Conservation (phyloP, 2,329 filamentous ascomycete genomes). For the Mycosphaerella arachidis region DNA sequence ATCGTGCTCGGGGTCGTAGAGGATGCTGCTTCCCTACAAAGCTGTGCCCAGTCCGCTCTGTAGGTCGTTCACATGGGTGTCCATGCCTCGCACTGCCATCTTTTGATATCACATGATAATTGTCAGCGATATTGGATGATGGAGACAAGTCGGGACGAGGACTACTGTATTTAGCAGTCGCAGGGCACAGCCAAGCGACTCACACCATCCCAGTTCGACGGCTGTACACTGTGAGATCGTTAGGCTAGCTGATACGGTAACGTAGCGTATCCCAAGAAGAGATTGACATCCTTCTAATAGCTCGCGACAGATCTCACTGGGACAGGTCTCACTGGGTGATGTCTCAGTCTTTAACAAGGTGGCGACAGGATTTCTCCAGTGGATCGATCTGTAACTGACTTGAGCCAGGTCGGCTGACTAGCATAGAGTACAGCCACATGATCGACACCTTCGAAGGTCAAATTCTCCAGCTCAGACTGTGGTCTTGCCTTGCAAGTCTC, state of each 20-base stretch:
- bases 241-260: slow-evolving; percentile 7
- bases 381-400: slow-evolving; percentile 29
- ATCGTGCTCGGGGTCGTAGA: neutral
- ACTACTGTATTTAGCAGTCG: neutral
- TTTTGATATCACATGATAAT: neutral
- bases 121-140: neutral
- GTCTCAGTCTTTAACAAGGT: slow-evolving; percentile 12
- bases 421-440: slow-evolving; percentile 31
- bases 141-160: neutral
- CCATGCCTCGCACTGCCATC: neutral
- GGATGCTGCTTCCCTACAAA: neutral
- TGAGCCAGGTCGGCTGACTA: slow-evolving; percentile 30
- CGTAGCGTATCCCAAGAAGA: slow-evolving; percentile 5
- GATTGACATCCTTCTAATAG: slow-evolving; percentile 5
- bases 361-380: slow-evolving; percentile 10
- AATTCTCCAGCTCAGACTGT: neutral
- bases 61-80: neutral
- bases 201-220: neutral
- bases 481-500: neutral
- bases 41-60: neutral
- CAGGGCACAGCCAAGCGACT: neutral
- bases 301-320: slow-evolving; percentile 11
- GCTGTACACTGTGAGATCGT: neutral
- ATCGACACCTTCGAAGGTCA: slow-evolving; percentile 21
- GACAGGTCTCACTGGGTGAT: slow-evolving; percentile 9